A percentile compares a stretch with the other conserved stretches of the same genome.
These are phyloP conservation scores for Andrographis paniculata DNA, from an alignment of 305 asterid species.

Conservation along the genomic window DNA sequence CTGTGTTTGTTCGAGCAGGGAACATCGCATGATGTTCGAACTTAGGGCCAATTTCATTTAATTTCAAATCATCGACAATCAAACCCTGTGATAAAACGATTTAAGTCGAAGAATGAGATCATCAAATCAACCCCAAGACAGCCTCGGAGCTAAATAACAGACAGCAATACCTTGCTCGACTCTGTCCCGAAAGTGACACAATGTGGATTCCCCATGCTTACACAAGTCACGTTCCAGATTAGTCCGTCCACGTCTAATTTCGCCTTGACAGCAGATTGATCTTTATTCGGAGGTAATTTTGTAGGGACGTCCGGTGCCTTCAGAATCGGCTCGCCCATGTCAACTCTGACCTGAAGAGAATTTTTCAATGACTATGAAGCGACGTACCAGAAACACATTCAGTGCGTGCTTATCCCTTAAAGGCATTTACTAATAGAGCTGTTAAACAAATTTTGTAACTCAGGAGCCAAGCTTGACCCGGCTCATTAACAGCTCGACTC, in stretches of 20 bases:
- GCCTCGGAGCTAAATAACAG: not conserved
- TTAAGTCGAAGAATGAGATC: constrained; percentile 5
- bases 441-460: too few species aligned
- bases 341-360: constrained; percentile 87
- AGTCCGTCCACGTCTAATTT: constrained; percentile 60
- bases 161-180: constrained; percentile 32
- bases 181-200: constrained; percentile 72
- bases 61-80: constrained; percentile 64
- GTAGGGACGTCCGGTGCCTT: constrained; percentile 93
- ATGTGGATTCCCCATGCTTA: constrained; percentile 99
- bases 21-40: constrained; percentile 79
- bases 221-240: constrained; percentile 81
- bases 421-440: too few species aligned
- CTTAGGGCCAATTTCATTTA: constrained; percentile 84
- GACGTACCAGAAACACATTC: too few species aligned
- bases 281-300: constrained; percentile 55
- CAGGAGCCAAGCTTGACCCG: too few species aligned
- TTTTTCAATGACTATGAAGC: too few species aligned
- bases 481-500: too few species aligned
- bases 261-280: constrained; percentile 60
- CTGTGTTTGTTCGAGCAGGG: constrained; percentile 97
- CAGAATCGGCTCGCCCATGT: constrained; percentile 97
- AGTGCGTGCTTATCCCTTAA: too few species aligned
- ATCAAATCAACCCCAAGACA: not conserved
- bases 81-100: constrained; percentile 36